Base-by-base conservation (phyloP, 2,329 filamentous ascomycete species). In the Talaromyces albobiverticillius region DNA sequence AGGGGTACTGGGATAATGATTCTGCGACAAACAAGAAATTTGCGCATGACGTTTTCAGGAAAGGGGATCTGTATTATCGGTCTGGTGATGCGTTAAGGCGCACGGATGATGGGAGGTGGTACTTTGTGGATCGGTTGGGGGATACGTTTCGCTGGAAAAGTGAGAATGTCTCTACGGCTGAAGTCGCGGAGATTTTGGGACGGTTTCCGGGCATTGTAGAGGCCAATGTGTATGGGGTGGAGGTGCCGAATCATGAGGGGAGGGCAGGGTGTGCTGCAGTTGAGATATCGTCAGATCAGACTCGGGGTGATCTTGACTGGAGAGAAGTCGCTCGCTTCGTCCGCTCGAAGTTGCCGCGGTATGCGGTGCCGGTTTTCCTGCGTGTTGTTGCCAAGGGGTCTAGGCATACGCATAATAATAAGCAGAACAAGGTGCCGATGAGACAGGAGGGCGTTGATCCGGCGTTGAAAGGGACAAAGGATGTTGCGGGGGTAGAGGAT, bases 331-430 rank as follows among this genome's bases (percentile, higher is more conserved):
- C 88, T 10, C 75, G 68, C 70, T 82, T 86, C 63, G 77, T 79
- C 2, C 78, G 81, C 6, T 75, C 77, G 13, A 77, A 82, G 48
- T 73, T 92, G 20, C 88, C 89, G 0, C 80, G 79, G 58, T 92
- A 91, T 63, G 89, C 88, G 0, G 86, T 92, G 1, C 89, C 89
- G 0, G 71, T 90, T 2, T 92, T 92, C 71, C 62, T 91, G 40
- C 77, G 88, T 1, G 69, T 89, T 16, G 78, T 88, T 20, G 26
- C 5, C 26, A 72, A 79, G 23, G 67, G 64, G 11, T 55, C 68
- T 3, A 63, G 62, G 8, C 71, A 73, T 54, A 73, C 70, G 32
- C 81, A 85, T 5, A 92, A 90, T 62, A 87, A 90, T 67, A 92
- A 92, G 72, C 88, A 90, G 71, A 89, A 90, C 65, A 92, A 92